Percentiles rank a stretch among this genome's conserved stretches.
These are phyloP conservation scores for Davidsoniella eucalypti DNA, from an alignment of 2,329 filamentous ascomycete genomes.

Conservation along the genomic window DNA sequence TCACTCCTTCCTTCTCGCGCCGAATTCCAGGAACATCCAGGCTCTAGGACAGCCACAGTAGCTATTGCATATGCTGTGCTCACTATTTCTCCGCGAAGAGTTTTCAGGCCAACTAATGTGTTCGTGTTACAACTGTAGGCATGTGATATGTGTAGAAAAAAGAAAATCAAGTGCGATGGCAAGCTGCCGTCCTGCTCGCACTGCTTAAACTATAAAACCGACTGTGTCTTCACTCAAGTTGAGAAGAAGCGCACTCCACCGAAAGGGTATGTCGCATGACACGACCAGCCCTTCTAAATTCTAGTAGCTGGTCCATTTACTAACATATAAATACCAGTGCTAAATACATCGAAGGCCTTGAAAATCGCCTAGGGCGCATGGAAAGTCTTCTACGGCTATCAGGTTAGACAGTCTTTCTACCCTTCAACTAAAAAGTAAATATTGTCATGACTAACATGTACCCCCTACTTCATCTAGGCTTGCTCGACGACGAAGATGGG, in stretches of 20 bases:
- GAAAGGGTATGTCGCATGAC: constrained; percentile 54
- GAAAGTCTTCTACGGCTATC: constrained; percentile 78
- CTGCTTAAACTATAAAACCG: constrained; percentile 95
- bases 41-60: no score
- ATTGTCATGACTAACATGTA: no score
- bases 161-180: constrained; percentile 96
- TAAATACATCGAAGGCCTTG: constrained; percentile 93
- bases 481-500: constrained; percentile 69
- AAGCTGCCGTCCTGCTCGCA: constrained; percentile 90
- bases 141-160: constrained; percentile 92
- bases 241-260: constrained; percentile 97
- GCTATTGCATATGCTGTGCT: no score
- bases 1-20: no score
- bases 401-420: constrained; percentile 26
- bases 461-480: constrained; percentile 27
- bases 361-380: constrained; percentile 91
- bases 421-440: neutral
- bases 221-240: constrained; percentile 92
- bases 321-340: constrained; percentile 37
- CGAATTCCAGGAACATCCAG: no score
- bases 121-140: constrained; percentile 36
- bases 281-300: neutral
- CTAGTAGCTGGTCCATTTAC: neutral
- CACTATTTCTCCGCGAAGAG: no score
- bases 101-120: no score